Conservation (phyloP, 2,329 filamentous ascomycete genomes). For the Penicillium sp. region DNA sequence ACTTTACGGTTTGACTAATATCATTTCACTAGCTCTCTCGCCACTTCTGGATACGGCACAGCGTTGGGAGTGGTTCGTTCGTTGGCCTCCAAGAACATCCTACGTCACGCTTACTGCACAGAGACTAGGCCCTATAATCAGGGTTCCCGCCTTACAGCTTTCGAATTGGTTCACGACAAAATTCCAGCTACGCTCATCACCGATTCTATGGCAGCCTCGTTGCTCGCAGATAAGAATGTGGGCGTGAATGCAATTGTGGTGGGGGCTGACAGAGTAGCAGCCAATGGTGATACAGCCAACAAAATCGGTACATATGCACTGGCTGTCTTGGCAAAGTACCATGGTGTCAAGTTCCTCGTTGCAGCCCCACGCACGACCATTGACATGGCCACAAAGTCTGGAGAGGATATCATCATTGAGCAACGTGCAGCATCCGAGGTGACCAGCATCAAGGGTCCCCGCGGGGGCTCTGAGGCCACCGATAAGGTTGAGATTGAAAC, state of each 20-base stretch:
- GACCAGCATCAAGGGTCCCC: slow-evolving; percentile 77
- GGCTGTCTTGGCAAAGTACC: slow-evolving; percentile 82
- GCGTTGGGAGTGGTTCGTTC: slow-evolving; percentile 91
- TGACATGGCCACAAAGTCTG: slow-evolving; percentile 75
- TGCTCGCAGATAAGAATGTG: slow-evolving; percentile 62
- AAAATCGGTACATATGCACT: slow-evolving; percentile 96
- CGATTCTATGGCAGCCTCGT: slow-evolving; percentile 91
- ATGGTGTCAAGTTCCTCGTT: slow-evolving; percentile 91
- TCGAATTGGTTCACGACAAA: slow-evolving; percentile 89
- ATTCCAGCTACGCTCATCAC: slow-evolving; percentile 92
- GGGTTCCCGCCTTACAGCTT: slow-evolving; percentile 89
- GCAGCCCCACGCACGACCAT: slow-evolving; percentile 94
- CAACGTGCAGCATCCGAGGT: slow-evolving; percentile 79
- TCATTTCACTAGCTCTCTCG: slow-evolving; percentile 65
- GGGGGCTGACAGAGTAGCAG: slow-evolving; percentile 89
- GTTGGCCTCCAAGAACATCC: slow-evolving; percentile 62
- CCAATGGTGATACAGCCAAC: slow-evolving; percentile 97
- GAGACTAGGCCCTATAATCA: slow-evolving; percentile 98
- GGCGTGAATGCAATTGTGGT: slow-evolving; percentile 86
- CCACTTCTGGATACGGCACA: slow-evolving; percentile 96
- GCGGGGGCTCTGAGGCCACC: slow-evolving; percentile 56
- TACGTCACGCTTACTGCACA: slow-evolving; percentile 89
- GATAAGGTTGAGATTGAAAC: slow-evolving; percentile 55
- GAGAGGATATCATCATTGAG: slow-evolving; percentile 83
- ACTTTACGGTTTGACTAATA: neutral